Conservation (phyloP, 331 rosid genomes). For the Cydonia oblonga region DNA sequence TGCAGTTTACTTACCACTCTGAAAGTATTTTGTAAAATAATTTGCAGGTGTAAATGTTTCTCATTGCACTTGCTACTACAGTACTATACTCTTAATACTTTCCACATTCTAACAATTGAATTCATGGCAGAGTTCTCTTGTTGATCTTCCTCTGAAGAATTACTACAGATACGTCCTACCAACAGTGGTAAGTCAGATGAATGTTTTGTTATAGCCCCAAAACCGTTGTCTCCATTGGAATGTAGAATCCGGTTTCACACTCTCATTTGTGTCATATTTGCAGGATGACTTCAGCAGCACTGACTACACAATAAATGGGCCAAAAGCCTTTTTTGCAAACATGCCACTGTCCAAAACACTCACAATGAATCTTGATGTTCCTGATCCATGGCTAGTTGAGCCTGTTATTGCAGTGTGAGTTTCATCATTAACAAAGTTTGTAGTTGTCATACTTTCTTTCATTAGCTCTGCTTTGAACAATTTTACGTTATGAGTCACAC, state of each 20-base stretch:
- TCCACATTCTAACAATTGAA: conserved; percentile 10
- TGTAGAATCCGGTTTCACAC: conserved; percentile 6
- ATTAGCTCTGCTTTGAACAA: conserved; percentile 1
- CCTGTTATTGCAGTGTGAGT: conserved; percentile 87
- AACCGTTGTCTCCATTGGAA: background rate
- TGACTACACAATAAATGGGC: conserved; percentile 70
- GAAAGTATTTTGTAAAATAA: no score
- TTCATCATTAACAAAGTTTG: conserved; percentile 5
- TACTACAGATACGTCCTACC: conserved; percentile 97
- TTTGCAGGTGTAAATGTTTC: no score
- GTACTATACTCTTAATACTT: background rate
- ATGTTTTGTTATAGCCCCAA: background rate
- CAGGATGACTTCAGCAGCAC: conserved; percentile 90
- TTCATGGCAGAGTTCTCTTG: conserved; percentile 88
- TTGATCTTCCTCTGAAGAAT: conserved; percentile 93
- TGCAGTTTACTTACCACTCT: no score
- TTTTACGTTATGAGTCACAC: background rate
- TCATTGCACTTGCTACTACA: background rate
- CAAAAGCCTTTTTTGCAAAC: conserved; percentile 94
- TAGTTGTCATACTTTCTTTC: background rate
- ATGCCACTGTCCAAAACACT: conserved; percentile 97
- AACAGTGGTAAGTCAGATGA: conserved; percentile 44
- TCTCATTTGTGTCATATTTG: conserved; percentile 31
- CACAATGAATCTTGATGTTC: conserved; percentile 99
- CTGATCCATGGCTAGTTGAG: conserved; percentile 99